Evolutionary conservation across 2,329 filamentous ascomycete genomes (phyloP), one percentile per base, ranked within the genome.

Genomic region (Talaromyces sp.): DNA sequence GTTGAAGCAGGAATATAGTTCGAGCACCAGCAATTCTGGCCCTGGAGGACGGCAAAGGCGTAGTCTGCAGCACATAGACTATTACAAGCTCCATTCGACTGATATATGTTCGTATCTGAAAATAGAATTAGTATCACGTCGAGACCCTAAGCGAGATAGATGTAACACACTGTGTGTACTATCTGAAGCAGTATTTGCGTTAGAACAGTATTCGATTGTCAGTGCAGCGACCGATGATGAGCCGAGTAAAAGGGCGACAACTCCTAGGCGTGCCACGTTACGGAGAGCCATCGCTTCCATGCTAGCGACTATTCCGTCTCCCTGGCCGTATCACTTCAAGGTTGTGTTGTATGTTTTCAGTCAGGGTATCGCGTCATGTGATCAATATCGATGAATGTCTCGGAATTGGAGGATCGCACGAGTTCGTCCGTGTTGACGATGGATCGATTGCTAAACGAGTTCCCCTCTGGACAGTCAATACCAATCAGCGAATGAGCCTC

Each of bases 21-120:
- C 8, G 78, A 76, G 64, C 78, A 80, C 78, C 78, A 80, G 65
- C 78, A 80, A 17, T 68, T 66, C 55, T 75, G 71, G n/a, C 68
- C 74, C 62, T 77, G 76, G 9, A 80, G 57, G 37, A 80, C 69
- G 13, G 72, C 78, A 58, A 78, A 76, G 2, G 77, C 77, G 63
- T 77, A 80, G 33, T 70, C 65, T 21, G 63, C 63, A 39, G 65
- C 63, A 63, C 78, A 80, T 35, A 69, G 70, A 0, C 61, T 53
- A 41, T 67, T 51, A 61, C 78, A 80, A 5, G 66, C 65, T 57
- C 78, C 78, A 60, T 77, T 77, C 8, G 78, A 80, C 62, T 79
- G 77, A 60, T 69, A 80, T 25, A 65, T 69, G 61, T 69, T 66
- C 41, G 63, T 56, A 25, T 73, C 78, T 79, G 61, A 33, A 19